Conservation (phyloP, 768 basidiomycete species). For the Trametes meyenii region DNA sequence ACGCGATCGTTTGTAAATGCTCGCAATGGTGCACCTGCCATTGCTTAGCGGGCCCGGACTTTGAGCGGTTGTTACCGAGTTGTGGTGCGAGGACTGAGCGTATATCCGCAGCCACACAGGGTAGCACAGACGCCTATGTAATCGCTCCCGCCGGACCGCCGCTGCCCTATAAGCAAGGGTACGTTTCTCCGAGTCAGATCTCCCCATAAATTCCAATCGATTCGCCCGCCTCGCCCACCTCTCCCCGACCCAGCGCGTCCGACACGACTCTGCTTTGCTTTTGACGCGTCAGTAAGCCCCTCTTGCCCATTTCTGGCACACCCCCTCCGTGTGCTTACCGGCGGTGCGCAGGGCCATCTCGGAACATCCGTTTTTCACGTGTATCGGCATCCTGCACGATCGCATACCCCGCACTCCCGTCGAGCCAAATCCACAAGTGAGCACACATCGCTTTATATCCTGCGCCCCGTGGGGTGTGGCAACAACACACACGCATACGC, state of each 20-base stretch:
- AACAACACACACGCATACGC: neutral
- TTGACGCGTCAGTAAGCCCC: conserved; percentile 7
- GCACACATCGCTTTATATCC: conserved; percentile 10
- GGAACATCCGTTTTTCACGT: conserved; percentile 24
- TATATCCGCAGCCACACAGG: conserved; percentile 15
- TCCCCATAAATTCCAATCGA: conserved; percentile 12
- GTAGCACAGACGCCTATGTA: conserved; percentile 12
- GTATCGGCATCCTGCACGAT: conserved; percentile 17
- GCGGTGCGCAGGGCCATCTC: conserved; percentile 5
- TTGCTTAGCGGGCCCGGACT: conserved; percentile 18
- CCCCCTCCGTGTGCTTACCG: conserved; percentile 17
- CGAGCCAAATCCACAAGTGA: conserved; percentile 13
- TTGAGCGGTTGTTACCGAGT: conserved; percentile 17
- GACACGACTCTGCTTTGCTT: neutral
- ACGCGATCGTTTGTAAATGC: conserved; percentile 5
- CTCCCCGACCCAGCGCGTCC: neutral
- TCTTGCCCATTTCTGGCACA: conserved; percentile 2
- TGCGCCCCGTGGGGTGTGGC: neutral
- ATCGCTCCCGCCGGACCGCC: conserved; percentile 19
- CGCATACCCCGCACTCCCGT: conserved; percentile 12
- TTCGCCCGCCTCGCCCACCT: neutral
- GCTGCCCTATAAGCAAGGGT: conserved; percentile 4
- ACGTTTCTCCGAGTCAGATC: conserved; percentile 17
- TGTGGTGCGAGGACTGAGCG: neutral
- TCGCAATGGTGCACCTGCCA: conserved; percentile 5